Conservation (phyloP, 1,139 yeast genomes). For the Suhomyces wounanorum region DNA sequence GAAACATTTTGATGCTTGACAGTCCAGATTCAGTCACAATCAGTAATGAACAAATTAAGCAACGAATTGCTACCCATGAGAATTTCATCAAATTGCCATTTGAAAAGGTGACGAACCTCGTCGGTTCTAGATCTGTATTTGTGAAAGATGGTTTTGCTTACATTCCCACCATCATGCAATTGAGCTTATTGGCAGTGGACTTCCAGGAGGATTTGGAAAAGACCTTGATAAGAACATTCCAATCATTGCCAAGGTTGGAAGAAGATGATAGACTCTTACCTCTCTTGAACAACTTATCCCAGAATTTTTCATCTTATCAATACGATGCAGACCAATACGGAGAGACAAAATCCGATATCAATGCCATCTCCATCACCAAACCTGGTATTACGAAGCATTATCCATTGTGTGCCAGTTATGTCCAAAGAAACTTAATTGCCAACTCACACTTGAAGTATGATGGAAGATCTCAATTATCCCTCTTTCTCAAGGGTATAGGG, state of each 20-base stretch:
- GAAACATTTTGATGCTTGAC: conserved; percentile 32
- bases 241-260: conserved; percentile 78
- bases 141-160: conserved; percentile 74
- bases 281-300: conserved; percentile 72
- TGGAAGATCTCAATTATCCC: conserved; percentile 83
- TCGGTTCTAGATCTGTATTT: conserved; percentile 68
- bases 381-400: conserved; percentile 61
- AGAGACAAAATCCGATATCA: conserved; percentile 53
- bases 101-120: conserved; percentile 76
- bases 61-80: conserved; percentile 51
- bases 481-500: conserved; percentile 89
- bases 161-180: conserved; percentile 80
- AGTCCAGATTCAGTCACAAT: conserved; percentile 30
- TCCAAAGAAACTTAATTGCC: conserved; percentile 60
- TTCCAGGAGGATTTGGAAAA: conserved; percentile 56
- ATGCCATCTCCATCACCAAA: conserved; percentile 61
- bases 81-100: conserved; percentile 81
- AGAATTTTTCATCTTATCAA: conserved; percentile 67
- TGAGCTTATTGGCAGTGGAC: conserved; percentile 66
- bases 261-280: conserved; percentile 92
- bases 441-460: conserved; percentile 76
- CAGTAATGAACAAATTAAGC: conserved; percentile 44
- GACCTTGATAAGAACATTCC: conserved; percentile 68
- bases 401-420: conserved; percentile 79
- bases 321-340: conserved; percentile 39